Evolutionary conservation across 202 grass and related monocot genomes (phyloP).

Genomic region (Saccharum hybrid): DNA sequence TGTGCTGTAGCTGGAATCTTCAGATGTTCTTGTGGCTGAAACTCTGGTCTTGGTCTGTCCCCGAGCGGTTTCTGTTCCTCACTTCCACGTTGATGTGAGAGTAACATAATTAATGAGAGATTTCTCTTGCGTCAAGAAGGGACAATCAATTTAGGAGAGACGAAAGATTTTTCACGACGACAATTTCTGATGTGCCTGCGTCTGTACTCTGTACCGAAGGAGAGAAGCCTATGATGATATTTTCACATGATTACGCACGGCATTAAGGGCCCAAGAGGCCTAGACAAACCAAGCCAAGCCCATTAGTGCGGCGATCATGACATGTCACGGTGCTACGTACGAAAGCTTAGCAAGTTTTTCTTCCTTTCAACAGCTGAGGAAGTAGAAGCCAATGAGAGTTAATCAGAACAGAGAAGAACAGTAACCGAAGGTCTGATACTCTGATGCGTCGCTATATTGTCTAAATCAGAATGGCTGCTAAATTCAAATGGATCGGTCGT

Average conservation of each 20-base stretch:
- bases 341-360: not conserved
- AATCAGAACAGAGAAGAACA: not conserved
- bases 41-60: slow-evolving; percentile 25
- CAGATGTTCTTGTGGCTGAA: slow-evolving; percentile 23
- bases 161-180: not conserved
- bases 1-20: slow-evolving; percentile 37
- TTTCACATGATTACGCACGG: slow-evolving; percentile 1
- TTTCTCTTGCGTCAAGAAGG: not conserved
- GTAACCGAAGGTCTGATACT: not conserved
- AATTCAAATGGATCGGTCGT: not conserved
- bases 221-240: not conserved
- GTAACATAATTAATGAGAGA: not conserved
- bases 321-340: too few relatives aligned
- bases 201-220: not conserved
- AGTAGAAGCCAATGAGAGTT: not conserved
- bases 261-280: too few relatives aligned
- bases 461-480: not conserved
- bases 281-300: slow-evolving; percentile 1
- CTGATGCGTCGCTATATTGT: not conserved
- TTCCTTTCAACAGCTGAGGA: not conserved
- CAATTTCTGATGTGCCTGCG: not conserved
- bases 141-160: too few relatives aligned
- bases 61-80: not conserved
- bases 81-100: not conserved
- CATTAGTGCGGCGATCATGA: slow-evolving; percentile 32